Evolutionary conservation across 345 rosid species (phyloP).

Genomic region (Brassica rapa): DNA sequence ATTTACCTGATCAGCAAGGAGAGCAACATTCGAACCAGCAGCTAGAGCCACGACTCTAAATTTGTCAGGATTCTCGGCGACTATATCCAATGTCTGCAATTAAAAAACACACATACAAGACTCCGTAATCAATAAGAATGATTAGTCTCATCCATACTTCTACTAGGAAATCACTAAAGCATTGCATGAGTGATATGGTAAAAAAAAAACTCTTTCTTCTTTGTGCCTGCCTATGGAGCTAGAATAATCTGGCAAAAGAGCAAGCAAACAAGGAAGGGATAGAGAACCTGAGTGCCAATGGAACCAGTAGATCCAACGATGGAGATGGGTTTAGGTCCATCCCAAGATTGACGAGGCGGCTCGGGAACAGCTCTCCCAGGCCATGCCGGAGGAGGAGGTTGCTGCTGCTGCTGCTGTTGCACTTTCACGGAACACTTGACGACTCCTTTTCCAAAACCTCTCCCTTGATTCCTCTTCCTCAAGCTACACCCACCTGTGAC

Average conservation of each 20-base stretch:
- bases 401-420: constrained; percentile 30
- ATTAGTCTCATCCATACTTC: not conserved
- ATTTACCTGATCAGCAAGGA: constrained; percentile 88
- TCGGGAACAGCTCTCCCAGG: constrained; percentile 86
- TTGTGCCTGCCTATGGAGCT: not conserved
- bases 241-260: not conserved
- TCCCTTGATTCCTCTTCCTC: constrained; percentile 56
- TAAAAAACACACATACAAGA: not conserved
- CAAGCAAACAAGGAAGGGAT: not conserved
- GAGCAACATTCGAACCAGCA: constrained; percentile 93
- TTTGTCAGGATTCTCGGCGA: constrained; percentile 86
- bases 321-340: constrained; percentile 91
- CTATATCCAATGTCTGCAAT: constrained; percentile 85
- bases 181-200: not conserved
- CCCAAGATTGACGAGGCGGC: constrained; percentile 66
- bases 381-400: constrained; percentile 87
- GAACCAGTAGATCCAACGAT: constrained; percentile 96
- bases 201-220: constrained; percentile 3
- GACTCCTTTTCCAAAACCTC: constrained; percentile 50
- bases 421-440: constrained; percentile 62
- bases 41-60: constrained; percentile 91
- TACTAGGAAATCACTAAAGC: not conserved
- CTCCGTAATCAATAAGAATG: not conserved
- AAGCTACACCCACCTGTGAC: constrained; percentile 55
- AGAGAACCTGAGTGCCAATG: constrained; percentile 89